Percentiles rank a stretch among this genome's conserved stretches.
Conservation (phyloP, 2,329 filamentous ascomycete genomes). For the Aspergillus floridensis region DNA sequence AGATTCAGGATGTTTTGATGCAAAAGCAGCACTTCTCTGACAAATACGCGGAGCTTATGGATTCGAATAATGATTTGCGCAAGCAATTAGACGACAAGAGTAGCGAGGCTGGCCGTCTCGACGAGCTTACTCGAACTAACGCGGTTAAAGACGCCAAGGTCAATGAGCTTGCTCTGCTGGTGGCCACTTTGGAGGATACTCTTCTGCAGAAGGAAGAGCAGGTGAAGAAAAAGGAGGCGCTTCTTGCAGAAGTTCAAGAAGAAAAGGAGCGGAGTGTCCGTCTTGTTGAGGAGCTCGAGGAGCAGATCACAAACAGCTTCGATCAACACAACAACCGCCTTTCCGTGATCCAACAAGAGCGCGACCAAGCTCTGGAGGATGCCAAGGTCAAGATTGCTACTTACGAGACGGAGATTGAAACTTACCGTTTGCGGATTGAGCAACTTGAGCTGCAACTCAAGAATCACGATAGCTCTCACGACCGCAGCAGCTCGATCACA, state of each 20-base stretch:
- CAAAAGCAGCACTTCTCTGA: conserved; percentile 44
- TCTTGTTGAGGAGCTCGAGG: conserved; percentile 91
- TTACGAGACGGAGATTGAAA: conserved; percentile 67
- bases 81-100: conserved; percentile 39
- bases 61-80: conserved; percentile 38
- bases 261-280: conserved; percentile 88
- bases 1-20: conserved; percentile 55
- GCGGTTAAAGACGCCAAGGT: conserved; percentile 52
- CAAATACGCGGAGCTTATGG: conserved; percentile 43
- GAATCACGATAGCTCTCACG: conserved; percentile 46
- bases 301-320: conserved; percentile 91
- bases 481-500: conserved; percentile 57
- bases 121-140: conserved; percentile 40
- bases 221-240: conserved; percentile 46
- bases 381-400: conserved; percentile 63
- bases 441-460: conserved; percentile 62
- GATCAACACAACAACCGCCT: conserved; percentile 92
- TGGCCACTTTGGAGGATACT: conserved; percentile 48
- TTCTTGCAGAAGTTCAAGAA: conserved; percentile 51
- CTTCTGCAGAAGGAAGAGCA: conserved; percentile 44
- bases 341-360: conserved; percentile 75
- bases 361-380: conserved; percentile 73
- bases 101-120: conserved; percentile 35
- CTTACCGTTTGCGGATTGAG: conserved; percentile 54
- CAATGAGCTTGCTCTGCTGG: conserved; percentile 53